A percentile compares a stretch with the other conserved stretches of the same genome.
phyloP scores from a whole-genome alignment of 768 basidiomycete species.

The Rhodotorula sphaerocarpa region DNA sequence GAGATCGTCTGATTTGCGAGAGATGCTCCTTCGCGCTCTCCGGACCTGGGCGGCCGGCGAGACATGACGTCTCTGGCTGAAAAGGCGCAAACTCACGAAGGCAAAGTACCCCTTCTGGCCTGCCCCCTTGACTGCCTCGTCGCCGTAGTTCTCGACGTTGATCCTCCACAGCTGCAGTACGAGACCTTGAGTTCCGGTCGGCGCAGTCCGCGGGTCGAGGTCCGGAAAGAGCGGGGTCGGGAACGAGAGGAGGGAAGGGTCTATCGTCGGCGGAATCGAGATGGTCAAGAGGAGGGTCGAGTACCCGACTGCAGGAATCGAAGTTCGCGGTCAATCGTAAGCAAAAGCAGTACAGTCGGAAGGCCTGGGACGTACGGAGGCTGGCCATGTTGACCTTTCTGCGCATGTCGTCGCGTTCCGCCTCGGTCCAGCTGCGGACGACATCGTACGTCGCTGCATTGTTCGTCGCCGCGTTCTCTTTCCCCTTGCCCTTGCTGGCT shows the following conservation, averaged over 20 bases:
- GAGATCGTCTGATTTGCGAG: too few species aligned
- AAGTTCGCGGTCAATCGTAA: too few species aligned
- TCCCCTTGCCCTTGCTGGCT: constrained; percentile 21
- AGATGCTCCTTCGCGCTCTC: too few species aligned
- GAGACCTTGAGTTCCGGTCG: constrained; percentile 51
- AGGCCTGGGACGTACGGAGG: constrained; percentile 15
- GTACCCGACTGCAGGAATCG: constrained; percentile 75
- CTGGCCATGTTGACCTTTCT: constrained; percentile 23
- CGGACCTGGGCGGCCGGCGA: too few species aligned
- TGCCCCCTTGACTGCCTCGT: constrained; percentile 45
- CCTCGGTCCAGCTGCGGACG: constrained; percentile 11
- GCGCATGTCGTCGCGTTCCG: constrained; percentile 14
- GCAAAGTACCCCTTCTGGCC: constrained; percentile 53
- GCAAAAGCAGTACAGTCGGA: too few species aligned
- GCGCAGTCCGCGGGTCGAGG: constrained; percentile 52
- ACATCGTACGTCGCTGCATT: constrained; percentile 11
- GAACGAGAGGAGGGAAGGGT: constrained; percentile 62
- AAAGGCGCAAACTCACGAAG: constrained; percentile 75
- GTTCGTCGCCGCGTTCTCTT: neutral
- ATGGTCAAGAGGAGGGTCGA: constrained; percentile 70
- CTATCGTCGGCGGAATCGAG: constrained; percentile 52
- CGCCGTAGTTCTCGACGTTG: constrained; percentile 68
- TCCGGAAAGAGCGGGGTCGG: constrained; percentile 48
- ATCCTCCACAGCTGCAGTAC: constrained; percentile 61
- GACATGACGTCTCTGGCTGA: too few species aligned